These are phyloP conservation scores for Nicotiana obtusifolia DNA, from an alignment of 257 asterid species.

Conservation along the genomic window DNA sequence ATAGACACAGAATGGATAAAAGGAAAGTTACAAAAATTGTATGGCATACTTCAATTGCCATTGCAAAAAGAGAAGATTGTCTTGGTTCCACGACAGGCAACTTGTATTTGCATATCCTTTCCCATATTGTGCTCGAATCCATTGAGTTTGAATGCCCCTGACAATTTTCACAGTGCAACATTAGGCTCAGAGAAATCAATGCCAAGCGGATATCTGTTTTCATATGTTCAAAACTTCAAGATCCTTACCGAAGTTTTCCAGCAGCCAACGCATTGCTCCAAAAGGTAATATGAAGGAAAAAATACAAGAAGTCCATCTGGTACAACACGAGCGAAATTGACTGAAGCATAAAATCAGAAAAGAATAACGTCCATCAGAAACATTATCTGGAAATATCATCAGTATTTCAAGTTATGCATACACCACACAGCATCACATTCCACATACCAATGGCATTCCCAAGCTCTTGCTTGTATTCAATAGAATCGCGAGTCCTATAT, in stretches of 20 bases:
- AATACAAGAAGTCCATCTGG: constrained; percentile 97
- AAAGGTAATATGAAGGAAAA: constrained; percentile 85
- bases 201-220: constrained; percentile 5
- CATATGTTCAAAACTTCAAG: constrained; percentile 15
- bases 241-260: constrained; percentile 76
- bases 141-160: constrained; percentile 58
- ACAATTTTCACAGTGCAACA: constrained; percentile 13
- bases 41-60: constrained; percentile 61
- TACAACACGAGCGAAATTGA: constrained; percentile 92
- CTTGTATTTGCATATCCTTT: constrained; percentile 91
- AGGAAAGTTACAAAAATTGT: neutral
- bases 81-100: constrained; percentile 96
- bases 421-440: neutral
- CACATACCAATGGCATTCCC: constrained; percentile 97
- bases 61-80: constrained; percentile 77
- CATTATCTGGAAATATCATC: neutral
- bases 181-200: constrained; percentile 1
- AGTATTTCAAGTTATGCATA: neutral
- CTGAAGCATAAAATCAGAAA: constrained; percentile 36
- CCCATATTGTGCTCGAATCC: constrained; percentile 78
- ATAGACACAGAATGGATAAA: neutral
- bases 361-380: constrained; percentile 11
- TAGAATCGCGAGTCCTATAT: constrained; percentile 73
- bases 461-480: constrained; percentile 88
- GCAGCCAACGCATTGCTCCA: constrained; percentile 84